Conservation (phyloP, 75 land plant genomes). For the Picea glauca region DNA sequence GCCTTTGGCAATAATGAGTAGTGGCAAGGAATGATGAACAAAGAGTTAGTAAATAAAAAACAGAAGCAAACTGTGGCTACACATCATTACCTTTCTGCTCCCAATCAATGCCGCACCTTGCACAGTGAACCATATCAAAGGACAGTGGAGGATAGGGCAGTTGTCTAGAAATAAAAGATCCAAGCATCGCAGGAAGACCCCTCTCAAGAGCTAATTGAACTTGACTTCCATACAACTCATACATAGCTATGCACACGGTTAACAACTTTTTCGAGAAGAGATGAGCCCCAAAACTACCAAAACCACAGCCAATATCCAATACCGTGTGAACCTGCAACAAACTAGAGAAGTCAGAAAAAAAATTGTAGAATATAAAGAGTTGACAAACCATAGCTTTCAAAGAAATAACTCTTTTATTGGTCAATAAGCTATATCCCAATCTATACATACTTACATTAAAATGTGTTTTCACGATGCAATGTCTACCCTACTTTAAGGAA, state of each 20-base stretch:
- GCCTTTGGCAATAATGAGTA: too few relatives aligned
- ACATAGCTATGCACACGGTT: constrained; percentile 63
- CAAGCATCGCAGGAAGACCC: constrained; percentile 87
- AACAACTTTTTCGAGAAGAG: constrained; percentile 45
- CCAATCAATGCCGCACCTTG: constrained; percentile 58
- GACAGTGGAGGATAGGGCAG: constrained; percentile 73
- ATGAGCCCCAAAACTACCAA: constrained; percentile 76
- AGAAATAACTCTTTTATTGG: too few relatives aligned
- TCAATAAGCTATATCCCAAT: too few relatives aligned
- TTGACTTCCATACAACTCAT: constrained; percentile 67
- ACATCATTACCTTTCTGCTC: too few relatives aligned
- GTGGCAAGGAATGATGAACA: too few relatives aligned
- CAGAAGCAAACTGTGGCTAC: too few relatives aligned
- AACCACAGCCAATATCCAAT: constrained; percentile 84
- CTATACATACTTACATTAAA: too few relatives aligned
- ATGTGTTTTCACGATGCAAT: too few relatives aligned
- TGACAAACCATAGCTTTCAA: too few relatives aligned
- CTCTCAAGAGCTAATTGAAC: constrained; percentile 84
- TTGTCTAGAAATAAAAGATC: constrained; percentile 54
- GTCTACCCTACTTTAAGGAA: too few relatives aligned
- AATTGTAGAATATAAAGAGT: not conserved
- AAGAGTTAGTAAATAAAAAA: too few relatives aligned
- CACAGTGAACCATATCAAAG: constrained; percentile 81
- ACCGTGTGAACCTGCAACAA: constrained; percentile 56
- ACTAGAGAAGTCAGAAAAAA: not conserved